These are phyloP conservation scores for Ceratobasidium sp. DNA, from an alignment of 1,284 basidiomycete species.

Conservation along the genomic window DNA sequence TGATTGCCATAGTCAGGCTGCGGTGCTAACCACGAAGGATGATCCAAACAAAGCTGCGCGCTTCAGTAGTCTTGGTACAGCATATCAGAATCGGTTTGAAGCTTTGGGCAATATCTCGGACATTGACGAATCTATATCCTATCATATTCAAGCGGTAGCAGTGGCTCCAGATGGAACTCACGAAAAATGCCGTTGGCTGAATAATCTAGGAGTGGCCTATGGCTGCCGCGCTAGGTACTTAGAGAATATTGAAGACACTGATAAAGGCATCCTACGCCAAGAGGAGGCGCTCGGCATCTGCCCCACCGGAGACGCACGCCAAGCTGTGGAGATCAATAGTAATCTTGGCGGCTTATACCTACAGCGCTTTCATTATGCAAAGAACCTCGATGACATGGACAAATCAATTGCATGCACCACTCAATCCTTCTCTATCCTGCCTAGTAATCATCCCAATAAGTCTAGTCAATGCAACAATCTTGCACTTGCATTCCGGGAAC, in stretches of 20 bases:
- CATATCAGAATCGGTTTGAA: not conserved
- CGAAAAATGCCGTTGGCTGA: not conserved
- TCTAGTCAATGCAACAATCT: not conserved
- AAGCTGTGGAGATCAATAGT: not conserved
- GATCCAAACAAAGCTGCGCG: not conserved
- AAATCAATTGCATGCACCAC: not conserved
- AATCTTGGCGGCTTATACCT: not conserved
- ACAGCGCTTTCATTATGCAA: not conserved
- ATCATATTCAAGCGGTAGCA: not conserved
- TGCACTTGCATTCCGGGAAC: not conserved
- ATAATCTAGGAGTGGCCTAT: conserved; percentile 7
- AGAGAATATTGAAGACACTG: not conserved
- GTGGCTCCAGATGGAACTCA: not conserved
- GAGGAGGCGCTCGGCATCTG: not conserved
- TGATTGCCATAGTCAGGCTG: not conserved
- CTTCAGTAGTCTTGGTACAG: conserved; percentile 2
- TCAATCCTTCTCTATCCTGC: not conserved
- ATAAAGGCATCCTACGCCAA: not conserved
- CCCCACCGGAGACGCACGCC: not conserved
- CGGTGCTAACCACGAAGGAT: not conserved
- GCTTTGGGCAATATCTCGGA: not conserved
- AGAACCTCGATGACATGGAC: not conserved
- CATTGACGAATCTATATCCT: conserved; percentile 6
- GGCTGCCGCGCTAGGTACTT: not conserved
- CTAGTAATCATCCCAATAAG: not conserved